Percentiles rank a stretch among this genome's conserved stretches.
phyloP scores from a whole-genome alignment of 2,329 filamentous ascomycete species.

The Diaporthe ilicicola region DNA sequence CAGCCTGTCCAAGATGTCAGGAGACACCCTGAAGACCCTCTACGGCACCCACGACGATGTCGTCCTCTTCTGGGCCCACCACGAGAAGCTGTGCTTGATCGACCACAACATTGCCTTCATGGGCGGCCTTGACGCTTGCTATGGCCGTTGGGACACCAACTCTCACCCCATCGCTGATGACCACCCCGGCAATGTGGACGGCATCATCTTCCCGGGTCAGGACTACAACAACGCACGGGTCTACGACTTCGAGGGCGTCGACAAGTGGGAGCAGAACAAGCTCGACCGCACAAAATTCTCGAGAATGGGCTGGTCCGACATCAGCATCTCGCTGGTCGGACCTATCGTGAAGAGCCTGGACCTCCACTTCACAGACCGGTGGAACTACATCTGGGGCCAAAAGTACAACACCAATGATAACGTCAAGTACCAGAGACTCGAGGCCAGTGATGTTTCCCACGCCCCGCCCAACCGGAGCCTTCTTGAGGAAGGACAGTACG shows the following conservation, averaged over 20 bases:
- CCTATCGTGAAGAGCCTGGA: constrained; percentile 78
- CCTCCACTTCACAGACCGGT: constrained; percentile 83
- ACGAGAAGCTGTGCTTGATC: constrained; percentile 88
- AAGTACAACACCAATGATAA: constrained; percentile 72
- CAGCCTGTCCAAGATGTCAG: constrained; percentile 71
- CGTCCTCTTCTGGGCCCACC: constrained; percentile 91
- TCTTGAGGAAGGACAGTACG: constrained; percentile 36
- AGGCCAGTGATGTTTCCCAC: constrained; percentile 34
- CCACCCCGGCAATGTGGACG: constrained; percentile 79
- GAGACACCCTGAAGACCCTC: constrained; percentile 77
- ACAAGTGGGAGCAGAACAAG: constrained; percentile 86
- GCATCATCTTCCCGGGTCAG: constrained; percentile 85
- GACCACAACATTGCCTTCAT: constrained; percentile 87
- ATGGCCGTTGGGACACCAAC: constrained; percentile 88
- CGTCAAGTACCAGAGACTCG: constrained; percentile 56
- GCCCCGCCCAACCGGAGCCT: constrained; percentile 36
- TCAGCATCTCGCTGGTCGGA: constrained; percentile 79
- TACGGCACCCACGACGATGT: constrained; percentile 85
- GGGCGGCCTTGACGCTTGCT: constrained; percentile 89
- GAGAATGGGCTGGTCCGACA: constrained; percentile 93
- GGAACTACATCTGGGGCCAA: constrained; percentile 88
- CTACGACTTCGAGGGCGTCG: constrained; percentile 81
- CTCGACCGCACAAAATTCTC: constrained; percentile 81
- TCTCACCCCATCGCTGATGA: constrained; percentile 85
- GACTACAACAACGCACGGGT: constrained; percentile 92